These are phyloP conservation scores for Monosporascus ibericus DNA, from an alignment of 2,329 filamentous ascomycete genomes.

Conservation along the genomic window DNA sequence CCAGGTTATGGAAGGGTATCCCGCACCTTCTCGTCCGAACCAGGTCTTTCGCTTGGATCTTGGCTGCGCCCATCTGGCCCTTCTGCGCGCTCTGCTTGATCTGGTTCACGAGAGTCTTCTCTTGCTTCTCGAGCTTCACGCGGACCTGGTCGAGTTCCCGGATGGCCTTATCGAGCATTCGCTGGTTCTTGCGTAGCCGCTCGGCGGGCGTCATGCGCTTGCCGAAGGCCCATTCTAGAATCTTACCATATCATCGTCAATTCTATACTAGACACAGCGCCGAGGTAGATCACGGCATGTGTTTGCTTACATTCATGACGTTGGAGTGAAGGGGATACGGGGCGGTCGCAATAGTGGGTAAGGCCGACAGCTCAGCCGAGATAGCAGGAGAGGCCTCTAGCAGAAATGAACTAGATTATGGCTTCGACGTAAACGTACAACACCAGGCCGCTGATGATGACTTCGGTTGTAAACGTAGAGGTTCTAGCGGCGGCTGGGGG, in stretches of 20 bases:
- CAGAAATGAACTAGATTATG: no score
- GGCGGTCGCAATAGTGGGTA: background rate
- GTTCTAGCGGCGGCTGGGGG: no score
- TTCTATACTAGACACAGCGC: background rate
- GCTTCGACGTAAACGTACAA: no score
- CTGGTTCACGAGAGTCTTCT: constrained; percentile 91
- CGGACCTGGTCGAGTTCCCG: constrained; percentile 92
- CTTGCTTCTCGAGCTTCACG: constrained; percentile 94
- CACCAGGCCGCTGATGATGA: no score
- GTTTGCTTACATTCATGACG: background rate
- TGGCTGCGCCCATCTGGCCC: constrained; percentile 95
- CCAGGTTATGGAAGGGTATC: no score
- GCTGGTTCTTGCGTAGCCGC: constrained; percentile 87
- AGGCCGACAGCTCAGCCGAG: background rate
- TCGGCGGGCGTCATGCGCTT: constrained; percentile 98
- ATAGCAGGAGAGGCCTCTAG: background rate
- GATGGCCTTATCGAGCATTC: constrained; percentile 94
- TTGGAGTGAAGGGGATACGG: background rate
- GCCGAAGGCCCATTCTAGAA: constrained; percentile 98
- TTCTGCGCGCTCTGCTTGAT: constrained; percentile 99
- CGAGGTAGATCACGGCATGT: background rate
- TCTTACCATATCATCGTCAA: constrained; percentile 41
- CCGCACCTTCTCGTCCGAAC: constrained; percentile 76
- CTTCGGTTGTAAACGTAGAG: no score
- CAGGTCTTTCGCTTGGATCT: constrained; percentile 96